phyloP scores from a whole-genome alignment of 305 asterid species.

The Fraxinus dipetala region DNA sequence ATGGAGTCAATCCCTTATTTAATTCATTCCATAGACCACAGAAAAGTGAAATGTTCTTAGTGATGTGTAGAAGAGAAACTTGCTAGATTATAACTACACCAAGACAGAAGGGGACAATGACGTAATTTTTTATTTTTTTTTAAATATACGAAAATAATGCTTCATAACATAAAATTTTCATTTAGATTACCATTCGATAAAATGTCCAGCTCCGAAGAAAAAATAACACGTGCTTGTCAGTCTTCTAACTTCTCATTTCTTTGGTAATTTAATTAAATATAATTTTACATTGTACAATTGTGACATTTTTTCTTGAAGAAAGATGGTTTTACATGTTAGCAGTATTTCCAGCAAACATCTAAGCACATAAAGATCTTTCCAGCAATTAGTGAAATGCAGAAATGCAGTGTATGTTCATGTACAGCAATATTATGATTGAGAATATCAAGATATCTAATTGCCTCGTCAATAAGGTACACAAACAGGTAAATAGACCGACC shows the following conservation, averaged over 20 bases:
- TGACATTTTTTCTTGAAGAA: neutral
- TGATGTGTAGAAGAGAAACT: neutral
- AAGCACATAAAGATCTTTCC: constrained; percentile 8
- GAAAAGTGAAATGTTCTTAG: neutral
- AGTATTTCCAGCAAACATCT: neutral
- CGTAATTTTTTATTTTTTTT: neutral
- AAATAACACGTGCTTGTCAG: neutral
- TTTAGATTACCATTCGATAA: neutral
- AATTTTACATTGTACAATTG: neutral
- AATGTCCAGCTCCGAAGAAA: neutral
- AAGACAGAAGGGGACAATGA: neutral
- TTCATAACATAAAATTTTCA: neutral
- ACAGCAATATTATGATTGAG: constrained; percentile 16
- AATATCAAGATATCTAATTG: neutral
- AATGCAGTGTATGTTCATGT: neutral
- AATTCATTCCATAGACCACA: neutral
- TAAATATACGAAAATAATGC: neutral
- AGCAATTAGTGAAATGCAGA: constrained; percentile 7
- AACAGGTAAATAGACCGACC: constrained; percentile 48
- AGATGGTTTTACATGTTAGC: neutral
- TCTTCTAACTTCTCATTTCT: neutral
- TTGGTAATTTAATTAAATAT: neutral
- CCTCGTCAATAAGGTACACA: constrained; percentile 15
- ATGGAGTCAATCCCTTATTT: neutral
- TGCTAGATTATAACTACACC: neutral